Evolutionary conservation across 495 filamentous ascomycete species (phyloP).

Genomic region (Hypoxylon fragiforme): DNA sequence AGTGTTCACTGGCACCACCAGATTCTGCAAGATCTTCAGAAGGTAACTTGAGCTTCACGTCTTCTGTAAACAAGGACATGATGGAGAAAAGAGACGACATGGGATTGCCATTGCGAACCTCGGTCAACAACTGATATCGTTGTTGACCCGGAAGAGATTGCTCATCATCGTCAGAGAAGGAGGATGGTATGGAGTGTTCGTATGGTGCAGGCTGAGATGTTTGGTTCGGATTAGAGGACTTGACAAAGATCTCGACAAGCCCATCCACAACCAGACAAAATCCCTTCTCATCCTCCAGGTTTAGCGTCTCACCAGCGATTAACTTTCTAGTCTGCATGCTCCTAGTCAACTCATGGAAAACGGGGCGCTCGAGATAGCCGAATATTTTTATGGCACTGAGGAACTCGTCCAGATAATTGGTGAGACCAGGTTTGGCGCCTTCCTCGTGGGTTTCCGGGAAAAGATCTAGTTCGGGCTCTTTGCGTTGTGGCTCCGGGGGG

Average conservation of each 20-base stretch:
- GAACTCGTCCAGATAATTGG: conserved; percentile 97
- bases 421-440: conserved; percentile 84
- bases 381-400: conserved; percentile 99
- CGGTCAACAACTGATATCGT: conserved; percentile 88
- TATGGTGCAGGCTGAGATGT: conserved; percentile 35
- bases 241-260: conserved; percentile 96
- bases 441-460: conserved; percentile 92
- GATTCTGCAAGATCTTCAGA: conserved; percentile 28
- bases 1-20: conserved; percentile 5
- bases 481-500: conserved; percentile 91
- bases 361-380: conserved; percentile 92
- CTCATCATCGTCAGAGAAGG: conserved; percentile 70
- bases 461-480: conserved; percentile 91
- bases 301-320: conserved; percentile 90
- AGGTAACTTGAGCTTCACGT: conserved; percentile 69
- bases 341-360: conserved; percentile 95
- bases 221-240: conserved; percentile 68
- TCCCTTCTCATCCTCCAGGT: conserved; percentile 95
- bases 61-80: conserved; percentile 93
- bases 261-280: conserved; percentile 98
- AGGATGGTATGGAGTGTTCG: conserved; percentile 36
- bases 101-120: conserved; percentile 96
- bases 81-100: conserved; percentile 99
- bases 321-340: conserved; percentile 98
- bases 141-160: conserved; percentile 60